A percentile compares a stretch with the other conserved stretches of the same genome.
These are phyloP conservation scores for Polytrichum commune DNA, from an alignment of 225 moss, liverwort and hornwort species.

Conservation along the genomic window DNA sequence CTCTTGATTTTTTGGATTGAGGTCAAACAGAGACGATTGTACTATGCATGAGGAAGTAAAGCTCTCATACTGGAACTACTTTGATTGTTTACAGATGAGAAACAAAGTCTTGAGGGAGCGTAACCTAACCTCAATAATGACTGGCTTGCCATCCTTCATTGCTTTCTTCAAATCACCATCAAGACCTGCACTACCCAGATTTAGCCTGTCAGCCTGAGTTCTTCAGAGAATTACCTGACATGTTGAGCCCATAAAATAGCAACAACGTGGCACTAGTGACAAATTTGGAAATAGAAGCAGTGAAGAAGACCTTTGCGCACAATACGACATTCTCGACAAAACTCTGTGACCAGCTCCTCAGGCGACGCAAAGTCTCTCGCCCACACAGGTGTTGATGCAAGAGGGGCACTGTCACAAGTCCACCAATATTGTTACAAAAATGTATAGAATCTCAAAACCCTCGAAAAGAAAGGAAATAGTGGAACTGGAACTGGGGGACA, in stretches of 20 bases:
- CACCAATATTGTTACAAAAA: too few species aligned
- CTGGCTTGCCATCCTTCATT: conserved; percentile 98
- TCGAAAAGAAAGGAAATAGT: too few species aligned
- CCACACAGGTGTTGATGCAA: conserved; percentile 91
- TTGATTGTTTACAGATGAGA: too few species aligned
- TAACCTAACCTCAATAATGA: conserved; percentile 84
- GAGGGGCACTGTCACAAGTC: conserved; percentile 69
- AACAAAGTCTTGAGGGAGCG: too few species aligned
- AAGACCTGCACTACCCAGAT: conserved; percentile 52
- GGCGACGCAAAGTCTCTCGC: conserved; percentile 85
- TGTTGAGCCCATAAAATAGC: too few species aligned
- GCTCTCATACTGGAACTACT: too few species aligned
- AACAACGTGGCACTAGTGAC: neutral
- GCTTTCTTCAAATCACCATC: conserved; percentile 96
- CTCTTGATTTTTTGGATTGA: too few species aligned
- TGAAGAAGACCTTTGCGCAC: conserved; percentile 74
- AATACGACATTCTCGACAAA: conserved; percentile 91
- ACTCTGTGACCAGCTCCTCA: conserved; percentile 91
- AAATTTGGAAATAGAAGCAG: neutral
- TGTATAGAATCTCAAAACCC: neutral
- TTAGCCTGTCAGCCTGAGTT: too few species aligned
- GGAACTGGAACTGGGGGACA: too few species aligned
- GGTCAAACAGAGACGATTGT: too few species aligned
- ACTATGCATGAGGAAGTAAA: too few species aligned
- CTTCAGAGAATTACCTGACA: too few species aligned